Percentiles rank a stretch among this genome's conserved stretches.
Conservation (phyloP, 2,329 filamentous ascomycete genomes). For the Alternaria brassicicola region DNA sequence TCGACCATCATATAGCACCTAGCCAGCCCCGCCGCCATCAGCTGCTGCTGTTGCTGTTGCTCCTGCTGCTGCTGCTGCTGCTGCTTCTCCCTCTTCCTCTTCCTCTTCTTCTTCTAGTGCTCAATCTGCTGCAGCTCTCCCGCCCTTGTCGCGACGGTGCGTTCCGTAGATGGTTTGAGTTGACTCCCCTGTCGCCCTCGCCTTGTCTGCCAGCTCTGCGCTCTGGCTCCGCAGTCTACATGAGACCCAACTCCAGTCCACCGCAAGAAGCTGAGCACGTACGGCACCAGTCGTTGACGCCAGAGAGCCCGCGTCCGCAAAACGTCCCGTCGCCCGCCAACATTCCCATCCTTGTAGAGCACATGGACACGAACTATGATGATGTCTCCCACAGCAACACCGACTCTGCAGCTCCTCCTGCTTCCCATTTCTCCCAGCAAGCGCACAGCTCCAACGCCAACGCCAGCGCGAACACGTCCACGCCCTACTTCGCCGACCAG, state of each 20-base stretch:
- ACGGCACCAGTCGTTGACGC: conserved; percentile 69
- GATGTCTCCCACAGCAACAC: conserved; percentile 67
- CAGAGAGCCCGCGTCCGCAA: conserved; percentile 72
- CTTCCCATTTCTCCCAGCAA: conserved; percentile 42
- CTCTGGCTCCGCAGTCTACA: conserved; percentile 50
- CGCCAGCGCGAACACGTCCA: conserved; percentile 34
- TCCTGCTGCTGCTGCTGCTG: too few species aligned
- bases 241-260: conserved; percentile 61
- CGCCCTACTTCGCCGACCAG: conserved; percentile 43
- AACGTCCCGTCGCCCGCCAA: conserved; percentile 71
- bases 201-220: conserved; percentile 22
- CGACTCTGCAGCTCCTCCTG: conserved; percentile 31
- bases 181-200: conserved; percentile 14
- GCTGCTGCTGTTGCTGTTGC: neutral
- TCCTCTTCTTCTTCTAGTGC: conserved; percentile 7
- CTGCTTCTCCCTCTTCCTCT: neutral
- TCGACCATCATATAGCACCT: conserved; percentile 19
- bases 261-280: conserved; percentile 64
- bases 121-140: conserved; percentile 9
- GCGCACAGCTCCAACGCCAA: conserved; percentile 32
- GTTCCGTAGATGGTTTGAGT: conserved; percentile 29
- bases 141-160: conserved; percentile 25
- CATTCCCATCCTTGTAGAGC: conserved; percentile 71
- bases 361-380: conserved; percentile 75
- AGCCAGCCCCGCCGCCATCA: conserved; percentile 24